Conservation (phyloP, 306 rosid species). For the Pterocarpus macrocarpus region DNA sequence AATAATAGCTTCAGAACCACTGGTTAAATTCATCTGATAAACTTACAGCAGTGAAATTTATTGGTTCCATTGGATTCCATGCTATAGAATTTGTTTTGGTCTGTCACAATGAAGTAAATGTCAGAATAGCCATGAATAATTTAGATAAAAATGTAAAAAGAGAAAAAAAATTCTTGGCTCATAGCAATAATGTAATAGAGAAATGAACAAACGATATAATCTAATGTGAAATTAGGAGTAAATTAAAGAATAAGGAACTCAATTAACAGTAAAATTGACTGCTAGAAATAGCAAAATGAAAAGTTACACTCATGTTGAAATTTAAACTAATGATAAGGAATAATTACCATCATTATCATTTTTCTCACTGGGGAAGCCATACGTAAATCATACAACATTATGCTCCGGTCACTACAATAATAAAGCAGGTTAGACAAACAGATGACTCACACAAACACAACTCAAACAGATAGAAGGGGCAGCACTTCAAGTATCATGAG, state of each 20-base stretch:
- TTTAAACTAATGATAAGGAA: constrained; percentile 29
- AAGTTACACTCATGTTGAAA: not conserved
- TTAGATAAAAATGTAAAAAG: too few species aligned
- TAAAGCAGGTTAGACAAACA: constrained; percentile 29
- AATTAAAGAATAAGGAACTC: constrained; percentile 21
- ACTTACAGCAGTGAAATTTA: constrained; percentile 95
- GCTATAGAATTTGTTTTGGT: constrained; percentile 82
- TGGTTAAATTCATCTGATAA: constrained; percentile 11
- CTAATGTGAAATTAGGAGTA: not conserved
- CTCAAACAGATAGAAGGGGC: not conserved
- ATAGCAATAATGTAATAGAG: too few species aligned
- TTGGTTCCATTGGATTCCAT: constrained; percentile 98
- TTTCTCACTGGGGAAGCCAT: constrained; percentile 52
- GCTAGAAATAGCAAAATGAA: constrained; percentile 35
- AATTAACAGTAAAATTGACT: not conserved
- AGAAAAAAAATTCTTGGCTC: too few species aligned
- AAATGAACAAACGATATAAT: too few species aligned
- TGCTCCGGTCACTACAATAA: constrained; percentile 82
- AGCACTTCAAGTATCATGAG: not conserved
- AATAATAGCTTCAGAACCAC: constrained; percentile 3
- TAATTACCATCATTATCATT: constrained; percentile 75
- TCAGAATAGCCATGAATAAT: too few species aligned
- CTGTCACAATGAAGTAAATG: constrained; percentile 53
- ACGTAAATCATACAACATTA: constrained; percentile 83
- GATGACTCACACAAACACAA: not conserved